A percentile compares a stretch with the other conserved stretches of the same genome.
Conservation (phyloP, 164 flowering plant species). For the Aristolochia californica region DNA sequence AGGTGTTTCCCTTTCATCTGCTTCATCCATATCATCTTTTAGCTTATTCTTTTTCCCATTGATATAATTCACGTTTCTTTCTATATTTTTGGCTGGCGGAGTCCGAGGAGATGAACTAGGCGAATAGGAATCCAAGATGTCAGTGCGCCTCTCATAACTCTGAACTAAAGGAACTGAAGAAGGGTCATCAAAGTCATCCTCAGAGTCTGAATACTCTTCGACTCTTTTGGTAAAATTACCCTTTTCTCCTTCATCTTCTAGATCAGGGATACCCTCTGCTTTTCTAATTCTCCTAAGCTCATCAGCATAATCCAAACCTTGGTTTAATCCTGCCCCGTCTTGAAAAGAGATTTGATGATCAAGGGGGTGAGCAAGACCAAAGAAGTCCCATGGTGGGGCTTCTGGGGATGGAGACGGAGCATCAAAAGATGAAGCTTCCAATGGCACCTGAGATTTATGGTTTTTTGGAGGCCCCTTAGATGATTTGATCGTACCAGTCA, state of each 20-base stretch:
- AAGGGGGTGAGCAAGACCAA: conserved; percentile 45
- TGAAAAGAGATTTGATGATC: conserved; percentile 51
- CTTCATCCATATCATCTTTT: conserved; percentile 5
- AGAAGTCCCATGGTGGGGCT: conserved; percentile 80
- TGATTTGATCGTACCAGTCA: conserved; percentile 30
- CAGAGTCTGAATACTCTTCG: conserved; percentile 40
- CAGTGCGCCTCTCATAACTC: conserved; percentile 53
- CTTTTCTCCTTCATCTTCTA: conserved; percentile 51
- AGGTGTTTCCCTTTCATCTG: conserved; percentile 29
- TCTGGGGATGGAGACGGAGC: conserved; percentile 22
- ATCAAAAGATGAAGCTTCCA: conserved; percentile 33
- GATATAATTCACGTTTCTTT: conserved; percentile 26
- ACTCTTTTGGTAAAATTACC: conserved; percentile 20
- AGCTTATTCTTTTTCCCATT: conserved; percentile 5
- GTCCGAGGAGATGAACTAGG: conserved; percentile 20
- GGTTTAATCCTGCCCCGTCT: conserved; percentile 27
- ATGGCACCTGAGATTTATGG: conserved; percentile 27
- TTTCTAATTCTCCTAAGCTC: conserved; percentile 31
- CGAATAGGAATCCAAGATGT: conserved; percentile 20
- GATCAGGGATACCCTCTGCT: conserved; percentile 52
- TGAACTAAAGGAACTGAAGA: conserved; percentile 46
- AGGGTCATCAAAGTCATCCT: conserved; percentile 81
- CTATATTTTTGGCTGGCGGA: conserved; percentile 21
- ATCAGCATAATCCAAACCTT: conserved; percentile 31
- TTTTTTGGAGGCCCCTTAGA: conserved; percentile 39